phyloP scores from a whole-genome alignment of 306 rosid genomes.

The Vigna reflexopilosa region DNA sequence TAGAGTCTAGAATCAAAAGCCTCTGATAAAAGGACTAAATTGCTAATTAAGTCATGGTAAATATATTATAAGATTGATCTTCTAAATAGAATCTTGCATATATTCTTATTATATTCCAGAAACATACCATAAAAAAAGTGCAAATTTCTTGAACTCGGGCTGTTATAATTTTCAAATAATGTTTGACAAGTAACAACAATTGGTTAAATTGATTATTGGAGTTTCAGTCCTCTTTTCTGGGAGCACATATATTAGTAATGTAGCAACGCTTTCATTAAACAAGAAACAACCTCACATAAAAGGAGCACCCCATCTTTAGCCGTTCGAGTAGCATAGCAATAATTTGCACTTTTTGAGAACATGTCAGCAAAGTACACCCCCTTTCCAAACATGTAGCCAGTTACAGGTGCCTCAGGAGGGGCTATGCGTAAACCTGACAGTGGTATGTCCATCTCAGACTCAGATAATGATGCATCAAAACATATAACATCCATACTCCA shows the following conservation, averaged over 20 bases:
- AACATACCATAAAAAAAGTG: slow-evolving; percentile 29
- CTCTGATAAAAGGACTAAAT: too few species aligned
- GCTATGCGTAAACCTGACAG: slow-evolving; percentile 93
- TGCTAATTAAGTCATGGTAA: background rate
- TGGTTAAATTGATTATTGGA: slow-evolving; percentile 32
- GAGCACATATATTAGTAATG: slow-evolving; percentile 9
- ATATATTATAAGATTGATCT: slow-evolving; percentile 28
- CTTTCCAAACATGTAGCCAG: slow-evolving; percentile 98
- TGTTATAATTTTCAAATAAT: slow-evolving; percentile 28
- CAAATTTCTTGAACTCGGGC: slow-evolving; percentile 31
- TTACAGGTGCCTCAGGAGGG: slow-evolving; percentile 96
- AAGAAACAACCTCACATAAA: slow-evolving; percentile 86
- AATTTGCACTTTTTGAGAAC: slow-evolving; percentile 99
- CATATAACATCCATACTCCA: slow-evolving; percentile 32
- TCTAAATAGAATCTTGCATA: slow-evolving; percentile 25
- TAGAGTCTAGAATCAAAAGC: too few species aligned
- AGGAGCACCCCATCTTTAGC: slow-evolving; percentile 80
- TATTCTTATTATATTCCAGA: slow-evolving; percentile 13
- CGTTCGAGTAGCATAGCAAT: slow-evolving; percentile 71
- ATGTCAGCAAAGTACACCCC: slow-evolving; percentile 98
- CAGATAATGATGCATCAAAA: slow-evolving; percentile 31
- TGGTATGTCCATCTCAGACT: slow-evolving; percentile 33
- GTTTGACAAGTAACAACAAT: slow-evolving; percentile 22
- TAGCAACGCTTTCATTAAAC: slow-evolving; percentile 9
- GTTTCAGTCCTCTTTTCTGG: slow-evolving; percentile 26